Evolutionary conservation across 257 asterid genomes (phyloP).

Genomic region (Solanum microdontum): DNA sequence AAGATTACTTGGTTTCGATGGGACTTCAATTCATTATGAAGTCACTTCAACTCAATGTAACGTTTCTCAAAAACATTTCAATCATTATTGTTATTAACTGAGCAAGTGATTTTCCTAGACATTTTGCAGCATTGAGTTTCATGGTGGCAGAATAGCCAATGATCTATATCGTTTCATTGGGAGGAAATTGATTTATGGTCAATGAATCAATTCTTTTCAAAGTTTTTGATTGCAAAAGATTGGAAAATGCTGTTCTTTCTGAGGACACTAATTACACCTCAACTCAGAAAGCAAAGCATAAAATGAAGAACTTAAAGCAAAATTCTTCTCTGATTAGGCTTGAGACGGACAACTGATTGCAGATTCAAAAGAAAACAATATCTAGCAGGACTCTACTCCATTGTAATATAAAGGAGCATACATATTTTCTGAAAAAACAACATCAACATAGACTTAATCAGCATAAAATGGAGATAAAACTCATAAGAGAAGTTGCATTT

Average conservation of each 20-base stretch:
- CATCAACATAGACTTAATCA: background rate
- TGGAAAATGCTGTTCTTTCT: background rate
- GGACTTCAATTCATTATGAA: background rate
- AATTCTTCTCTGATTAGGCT: background rate
- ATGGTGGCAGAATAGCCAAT: background rate
- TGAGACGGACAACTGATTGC: background rate
- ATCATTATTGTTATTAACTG: background rate
- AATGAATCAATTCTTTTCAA: background rate
- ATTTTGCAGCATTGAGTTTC: background rate
- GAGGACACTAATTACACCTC: background rate
- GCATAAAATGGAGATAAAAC: background rate
- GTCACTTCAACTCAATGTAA: background rate
- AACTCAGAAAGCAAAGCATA: background rate
- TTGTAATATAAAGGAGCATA: background rate
- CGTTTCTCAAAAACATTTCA: background rate
- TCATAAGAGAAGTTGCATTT: background rate
- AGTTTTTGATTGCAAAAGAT: background rate
- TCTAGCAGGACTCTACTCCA: background rate
- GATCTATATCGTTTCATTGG: background rate
- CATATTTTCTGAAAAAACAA: background rate
- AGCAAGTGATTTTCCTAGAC: background rate
- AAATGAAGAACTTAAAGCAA: background rate
- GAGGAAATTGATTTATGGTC: background rate
- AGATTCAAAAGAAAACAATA: background rate
- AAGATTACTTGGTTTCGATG: background rate